A percentile compares a stretch with the other conserved stretches of the same genome.
These are phyloP conservation scores for Apiotrichum veenhuisii DNA, from an alignment of 1,284 basidiomycete species.

Conservation along the genomic window DNA sequence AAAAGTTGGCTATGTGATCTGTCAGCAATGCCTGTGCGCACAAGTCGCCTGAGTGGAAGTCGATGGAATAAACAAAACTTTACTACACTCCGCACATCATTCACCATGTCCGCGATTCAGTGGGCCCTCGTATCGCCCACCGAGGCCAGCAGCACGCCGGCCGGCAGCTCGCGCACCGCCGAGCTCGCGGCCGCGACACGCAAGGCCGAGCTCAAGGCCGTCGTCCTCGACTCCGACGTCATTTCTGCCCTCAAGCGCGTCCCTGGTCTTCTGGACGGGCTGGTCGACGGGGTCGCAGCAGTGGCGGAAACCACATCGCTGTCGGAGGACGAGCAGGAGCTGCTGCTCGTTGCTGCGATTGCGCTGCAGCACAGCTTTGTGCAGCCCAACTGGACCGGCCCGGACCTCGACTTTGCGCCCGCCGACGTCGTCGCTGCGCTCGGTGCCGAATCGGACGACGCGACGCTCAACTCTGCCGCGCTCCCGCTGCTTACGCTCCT, in stretches of 20 bases:
- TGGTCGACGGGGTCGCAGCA: slow-evolving; percentile 9
- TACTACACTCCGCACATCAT: neutral
- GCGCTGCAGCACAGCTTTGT: slow-evolving; percentile 84
- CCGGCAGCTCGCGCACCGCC: slow-evolving; percentile 9
- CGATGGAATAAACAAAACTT: slow-evolving; percentile 2
- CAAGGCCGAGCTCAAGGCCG: slow-evolving; percentile 43
- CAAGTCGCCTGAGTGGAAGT: neutral
- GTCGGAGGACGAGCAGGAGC: slow-evolving; percentile 50
- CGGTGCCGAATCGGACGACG: slow-evolving; percentile 32
- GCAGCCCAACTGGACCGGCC: slow-evolving; percentile 96
- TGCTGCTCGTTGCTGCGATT: slow-evolving; percentile 66
- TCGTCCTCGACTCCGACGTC: slow-evolving; percentile 36
- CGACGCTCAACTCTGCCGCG: slow-evolving; percentile 58
- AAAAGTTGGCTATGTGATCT: too few relatives aligned
- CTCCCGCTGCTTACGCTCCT: slow-evolving; percentile 73
- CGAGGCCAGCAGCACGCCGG: neutral
- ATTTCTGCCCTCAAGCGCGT: slow-evolving; percentile 28
- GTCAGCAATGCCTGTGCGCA: too few relatives aligned
- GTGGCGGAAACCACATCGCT: neutral
- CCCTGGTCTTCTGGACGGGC: slow-evolving; percentile 25
- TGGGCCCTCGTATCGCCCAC: slow-evolving; percentile 25
- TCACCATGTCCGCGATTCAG: slow-evolving; percentile 24
- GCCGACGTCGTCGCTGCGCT: slow-evolving; percentile 54
- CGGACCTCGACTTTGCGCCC: slow-evolving; percentile 63
- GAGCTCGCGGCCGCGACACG: slow-evolving; percentile 32